Base-by-base conservation (phyloP, 2,329 filamentous ascomycete species). In the Fusarium sp. region DNA sequence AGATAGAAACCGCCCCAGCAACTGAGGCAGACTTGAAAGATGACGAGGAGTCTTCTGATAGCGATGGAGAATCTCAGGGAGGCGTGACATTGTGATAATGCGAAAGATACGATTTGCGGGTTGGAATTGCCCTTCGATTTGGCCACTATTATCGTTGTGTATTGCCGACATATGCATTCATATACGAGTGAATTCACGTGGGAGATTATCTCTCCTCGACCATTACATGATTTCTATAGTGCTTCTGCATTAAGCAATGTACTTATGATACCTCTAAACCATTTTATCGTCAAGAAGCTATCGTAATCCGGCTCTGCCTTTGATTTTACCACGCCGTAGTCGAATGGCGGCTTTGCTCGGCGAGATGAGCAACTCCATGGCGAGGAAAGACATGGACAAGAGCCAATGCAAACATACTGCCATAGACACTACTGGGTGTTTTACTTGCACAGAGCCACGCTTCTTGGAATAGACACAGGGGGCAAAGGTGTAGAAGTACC, bases 31-130 rank as follows among this genome's bases (percentile, higher is more conserved):
- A 25, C 25, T n/a, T 29, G 47, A 29, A 31, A 13, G 47, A 14
- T 22, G 68, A 56, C 6, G 60, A 35, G 4, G 42, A 38, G 6
- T 5, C 9, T 3, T 18, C 14, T 6, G 16, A 69, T 3, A 65
- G 62, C 13, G 72, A 56, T 6, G 36, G 31, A 7, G 65, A 73
- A 10, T 75, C 72, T 11, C 63, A 75, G 11, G 72, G 72, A 20
- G 72, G 72, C 16, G 72, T 8, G 10, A n/a, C 10, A 9, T 20
- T 74, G 25, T 38, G n/a, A 35, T 14, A 14, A 35, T 14, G 13
- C 33, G 13, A 35, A 35, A 14, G 33, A 14, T 35, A 35, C 13
- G 6, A 14, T 14, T 35, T 35, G 13, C 5, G 33, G 13, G 33
- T 4, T 35, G 33, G 14, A 14, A 35, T 35, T 33, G 33, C 13